A percentile compares a stretch with the other conserved stretches of the same genome.
phyloP scores from a whole-genome alignment of 306 rosid genomes.

The Psophocarpus tetragonolobus region DNA sequence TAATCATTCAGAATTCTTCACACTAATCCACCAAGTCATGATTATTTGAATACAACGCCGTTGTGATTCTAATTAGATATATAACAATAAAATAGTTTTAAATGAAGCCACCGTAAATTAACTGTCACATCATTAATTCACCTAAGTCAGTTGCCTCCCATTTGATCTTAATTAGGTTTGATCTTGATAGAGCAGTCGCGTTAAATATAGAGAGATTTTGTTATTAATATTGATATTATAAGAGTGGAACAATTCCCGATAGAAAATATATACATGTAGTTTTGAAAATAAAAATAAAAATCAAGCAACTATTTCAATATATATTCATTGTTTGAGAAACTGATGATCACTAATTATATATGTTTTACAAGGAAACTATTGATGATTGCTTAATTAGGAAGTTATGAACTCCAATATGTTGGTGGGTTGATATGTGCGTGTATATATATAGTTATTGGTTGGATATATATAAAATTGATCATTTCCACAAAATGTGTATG shows the following conservation, averaged over 20 bases:
- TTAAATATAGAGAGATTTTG: too few species aligned
- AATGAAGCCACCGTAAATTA: background rate
- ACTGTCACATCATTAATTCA: too few species aligned
- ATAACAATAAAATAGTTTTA: background rate
- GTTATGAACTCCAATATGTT: background rate
- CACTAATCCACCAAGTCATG: background rate
- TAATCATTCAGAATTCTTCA: conserved; percentile 18
- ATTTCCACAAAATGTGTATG: background rate
- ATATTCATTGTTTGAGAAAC: background rate
- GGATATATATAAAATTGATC: background rate
- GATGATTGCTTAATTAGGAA: background rate
- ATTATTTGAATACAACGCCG: background rate
- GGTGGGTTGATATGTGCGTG: background rate
- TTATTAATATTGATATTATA: too few species aligned
- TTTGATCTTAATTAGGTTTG: too few species aligned
- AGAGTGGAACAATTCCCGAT: too few species aligned
- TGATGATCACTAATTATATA: background rate
- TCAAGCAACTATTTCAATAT: too few species aligned
- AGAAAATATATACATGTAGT: too few species aligned
- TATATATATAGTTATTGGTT: background rate
- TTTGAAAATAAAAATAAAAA: too few species aligned
- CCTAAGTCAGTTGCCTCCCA: too few species aligned
- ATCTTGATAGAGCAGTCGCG: too few species aligned
- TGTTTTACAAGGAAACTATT: background rate
- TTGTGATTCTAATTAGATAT: background rate